Percentiles rank a stretch among this genome's conserved stretches.
These are phyloP conservation scores for Dianthus caryophyllus DNA, from an alignment of 148 eudicot genomes.

Conservation along the genomic window DNA sequence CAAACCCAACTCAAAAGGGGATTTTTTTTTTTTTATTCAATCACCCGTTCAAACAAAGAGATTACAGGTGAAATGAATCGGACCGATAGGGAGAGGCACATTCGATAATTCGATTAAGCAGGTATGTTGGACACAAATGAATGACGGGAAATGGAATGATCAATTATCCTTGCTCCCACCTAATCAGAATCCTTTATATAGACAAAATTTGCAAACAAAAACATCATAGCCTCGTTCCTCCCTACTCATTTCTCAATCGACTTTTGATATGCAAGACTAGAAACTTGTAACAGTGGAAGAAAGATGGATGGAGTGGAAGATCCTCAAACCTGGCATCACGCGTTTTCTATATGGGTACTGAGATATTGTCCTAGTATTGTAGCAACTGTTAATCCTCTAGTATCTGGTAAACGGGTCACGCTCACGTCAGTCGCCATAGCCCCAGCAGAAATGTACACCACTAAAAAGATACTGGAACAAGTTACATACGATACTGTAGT, in stretches of 20 bases:
- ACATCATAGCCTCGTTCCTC: too few relatives aligned
- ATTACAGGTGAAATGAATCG: too few relatives aligned
- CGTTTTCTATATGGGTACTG: not conserved
- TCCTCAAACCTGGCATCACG: not conserved
- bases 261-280: not conserved
- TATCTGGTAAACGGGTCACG: not conserved
- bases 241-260: not conserved
- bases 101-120: too few relatives aligned
- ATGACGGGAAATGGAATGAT: too few relatives aligned
- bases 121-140: too few relatives aligned
- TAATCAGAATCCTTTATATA: too few relatives aligned
- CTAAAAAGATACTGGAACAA: slow-evolving; percentile 14
- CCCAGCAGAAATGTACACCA: not conserved
- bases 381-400: not conserved
- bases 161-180: too few relatives aligned
- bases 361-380: not conserved
- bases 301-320: not conserved
- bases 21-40: too few relatives aligned
- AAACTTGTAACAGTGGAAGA: not conserved
- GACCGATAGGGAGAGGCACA: too few relatives aligned
- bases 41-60: too few relatives aligned
- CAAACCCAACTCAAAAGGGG: too few relatives aligned
- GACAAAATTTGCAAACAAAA: too few relatives aligned
- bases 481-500: not conserved
- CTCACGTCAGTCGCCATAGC: not conserved